Base-by-base conservation (phyloP, 345 rosid genomes). In the Citrus reticulata region DNA sequence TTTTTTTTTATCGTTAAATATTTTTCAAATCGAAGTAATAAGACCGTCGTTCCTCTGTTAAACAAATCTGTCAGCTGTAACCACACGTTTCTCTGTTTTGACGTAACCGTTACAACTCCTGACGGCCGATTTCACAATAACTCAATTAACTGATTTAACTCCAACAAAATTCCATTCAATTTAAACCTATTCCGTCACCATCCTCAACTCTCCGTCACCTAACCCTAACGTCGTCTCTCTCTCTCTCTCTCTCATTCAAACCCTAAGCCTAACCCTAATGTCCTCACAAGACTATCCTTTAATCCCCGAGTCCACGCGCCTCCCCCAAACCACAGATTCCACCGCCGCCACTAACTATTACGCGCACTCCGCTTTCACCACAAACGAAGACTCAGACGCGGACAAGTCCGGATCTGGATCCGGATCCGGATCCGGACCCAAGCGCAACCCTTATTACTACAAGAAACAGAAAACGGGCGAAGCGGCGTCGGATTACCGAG, bases 401-500 rank as follows among this genome's bases (percentile, higher is more conserved):
- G 75, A 80, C 6, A 34, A 55, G 54, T 75, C 78, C 4, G 78
- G 59, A 64, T 65, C 78, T 13, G 78, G 71, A 65, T 65, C 78
- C 14, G 78, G 71, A 51, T 64, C 71, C 1, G 78, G 25, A 61
- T 74, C 77, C 8, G 78, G 78, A 29, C 16, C 78, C 30, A 74
- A 74, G 9, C 77, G 77, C 2, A 74, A 74, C 40, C 58, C 77
- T 6, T 74, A 61, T 27, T 74, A 74, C 27, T 61, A 17, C 59
- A 74, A 74, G 77, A 74, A 74, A 25, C 54, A 73, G 42, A 39
- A 76, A 42, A 40, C 68, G 2, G 74, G 29, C 29, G 80, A 75
- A 34, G 5, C 79, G 76, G 85, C 82, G 11, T 82, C 83, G 34
- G 88, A 85, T 24, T 88, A 82, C 73, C 79, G 89, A 72, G 86